Evolutionary conservation across 306 rosid species (phyloP).

Genomic region (Coriaria nepalensis): DNA sequence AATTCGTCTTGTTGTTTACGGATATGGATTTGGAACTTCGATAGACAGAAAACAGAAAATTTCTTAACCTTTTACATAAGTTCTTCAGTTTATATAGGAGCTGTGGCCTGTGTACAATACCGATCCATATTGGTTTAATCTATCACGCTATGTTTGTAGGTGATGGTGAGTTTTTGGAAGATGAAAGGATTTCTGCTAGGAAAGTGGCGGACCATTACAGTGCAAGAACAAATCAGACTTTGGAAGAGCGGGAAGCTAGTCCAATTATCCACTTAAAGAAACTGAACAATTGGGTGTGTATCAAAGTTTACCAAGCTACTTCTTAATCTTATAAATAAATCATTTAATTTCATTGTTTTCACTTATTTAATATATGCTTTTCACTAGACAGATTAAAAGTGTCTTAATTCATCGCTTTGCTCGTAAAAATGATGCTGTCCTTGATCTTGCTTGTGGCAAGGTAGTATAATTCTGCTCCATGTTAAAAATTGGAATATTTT

Average conservation of each 20-base stretch:
- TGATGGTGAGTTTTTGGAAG: constrained; percentile 61
- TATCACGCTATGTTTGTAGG: constrained; percentile 32
- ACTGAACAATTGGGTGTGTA: constrained; percentile 78
- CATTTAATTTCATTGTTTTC: not conserved
- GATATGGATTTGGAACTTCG: no score
- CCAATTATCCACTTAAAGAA: constrained; percentile 85
- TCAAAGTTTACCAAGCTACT: not conserved
- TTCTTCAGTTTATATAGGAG: not conserved
- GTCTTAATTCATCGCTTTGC: constrained; percentile 92
- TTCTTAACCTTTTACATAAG: constrained; percentile 13
- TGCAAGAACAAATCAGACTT: constrained; percentile 82
- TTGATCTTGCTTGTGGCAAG: constrained; percentile 99
- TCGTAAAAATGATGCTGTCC: constrained; percentile 74
- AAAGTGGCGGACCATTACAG: constrained; percentile 95
- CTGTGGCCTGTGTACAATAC: no score
- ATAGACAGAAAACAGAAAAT: not conserved
- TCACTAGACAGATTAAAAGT: constrained; percentile 70
- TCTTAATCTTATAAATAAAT: not conserved
- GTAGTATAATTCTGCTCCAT: constrained; percentile 23
- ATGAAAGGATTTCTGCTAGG: constrained; percentile 64
- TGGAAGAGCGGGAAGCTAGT: constrained; percentile 84
- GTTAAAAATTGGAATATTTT: not conserved
- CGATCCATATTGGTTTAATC: not conserved
- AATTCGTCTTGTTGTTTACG: no score
- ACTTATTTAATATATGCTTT: not conserved